Percentiles rank a stretch among this genome's conserved stretches.
These are phyloP conservation scores for Colletotrichum navitas DNA, from an alignment of 2,329 filamentous ascomycete genomes.

Conservation along the genomic window DNA sequence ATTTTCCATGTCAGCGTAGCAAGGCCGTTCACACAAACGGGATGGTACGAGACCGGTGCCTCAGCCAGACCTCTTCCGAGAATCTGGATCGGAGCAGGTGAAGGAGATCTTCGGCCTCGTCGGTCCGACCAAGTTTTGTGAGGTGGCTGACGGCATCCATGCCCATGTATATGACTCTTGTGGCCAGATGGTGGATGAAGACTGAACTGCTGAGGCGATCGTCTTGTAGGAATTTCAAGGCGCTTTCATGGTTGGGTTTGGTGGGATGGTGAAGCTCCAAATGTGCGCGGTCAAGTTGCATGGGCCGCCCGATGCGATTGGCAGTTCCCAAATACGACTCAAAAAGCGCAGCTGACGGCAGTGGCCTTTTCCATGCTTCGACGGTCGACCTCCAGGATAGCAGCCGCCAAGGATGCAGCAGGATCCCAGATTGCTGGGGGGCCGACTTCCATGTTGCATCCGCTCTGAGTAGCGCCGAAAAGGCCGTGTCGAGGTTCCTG, in stretches of 20 bases:
- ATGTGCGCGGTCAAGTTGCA: conserved; percentile 64
- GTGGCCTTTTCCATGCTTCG: conserved; percentile 58
- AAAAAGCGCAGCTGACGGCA: conserved; percentile 63
- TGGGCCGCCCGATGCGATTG: conserved; percentile 52
- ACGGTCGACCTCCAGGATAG: conserved; percentile 68
- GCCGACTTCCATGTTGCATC: conserved; percentile 56
- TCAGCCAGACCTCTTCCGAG: conserved; percentile 41
- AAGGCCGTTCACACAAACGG: background rate
- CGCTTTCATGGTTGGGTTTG: conserved; percentile 60
- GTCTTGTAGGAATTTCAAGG: conserved; percentile 59
- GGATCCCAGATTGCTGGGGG: conserved; percentile 51
- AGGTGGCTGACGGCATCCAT: conserved; percentile 60
- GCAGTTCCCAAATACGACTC: conserved; percentile 65
- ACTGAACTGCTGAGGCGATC: no score
- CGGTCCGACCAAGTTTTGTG: conserved; percentile 54
- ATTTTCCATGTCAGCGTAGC: background rate
- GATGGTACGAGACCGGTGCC: background rate
- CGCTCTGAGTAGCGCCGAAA: conserved; percentile 61
- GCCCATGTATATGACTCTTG: conserved; percentile 43
- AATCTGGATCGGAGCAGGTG: conserved; percentile 54
- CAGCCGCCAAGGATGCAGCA: conserved; percentile 60
- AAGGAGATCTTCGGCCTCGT: conserved; percentile 57
- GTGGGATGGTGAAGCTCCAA: conserved; percentile 68
- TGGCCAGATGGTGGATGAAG: no score
- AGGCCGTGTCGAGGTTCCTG: conserved; percentile 63